These are phyloP conservation scores for Aegilops sharonensis DNA, from an alignment of 176 grass and related monocot genomes.

Conservation along the genomic window DNA sequence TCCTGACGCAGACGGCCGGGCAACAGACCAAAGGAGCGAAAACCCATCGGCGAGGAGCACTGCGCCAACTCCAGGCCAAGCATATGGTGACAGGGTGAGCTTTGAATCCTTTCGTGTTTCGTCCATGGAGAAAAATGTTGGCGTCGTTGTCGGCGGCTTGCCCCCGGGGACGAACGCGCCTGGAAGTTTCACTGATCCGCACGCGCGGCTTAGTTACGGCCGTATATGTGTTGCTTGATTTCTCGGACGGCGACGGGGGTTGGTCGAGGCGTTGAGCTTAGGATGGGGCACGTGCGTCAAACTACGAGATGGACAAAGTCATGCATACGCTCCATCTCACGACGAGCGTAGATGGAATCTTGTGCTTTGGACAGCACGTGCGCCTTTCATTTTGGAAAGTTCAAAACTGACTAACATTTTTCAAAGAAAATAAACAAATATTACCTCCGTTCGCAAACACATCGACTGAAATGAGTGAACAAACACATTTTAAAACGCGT, in stretches of 20 bases:
- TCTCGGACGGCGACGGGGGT: not conserved
- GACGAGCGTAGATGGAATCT: not conserved
- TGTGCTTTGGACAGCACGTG: not conserved
- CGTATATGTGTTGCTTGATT: not conserved
- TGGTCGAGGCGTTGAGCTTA: not conserved
- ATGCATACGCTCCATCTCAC: not conserved
- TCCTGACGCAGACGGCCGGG: not conserved
- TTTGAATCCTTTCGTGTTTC: not conserved
- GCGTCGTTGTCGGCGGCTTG: not conserved
- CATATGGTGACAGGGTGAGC: not conserved
- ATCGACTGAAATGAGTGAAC: too few species aligned
- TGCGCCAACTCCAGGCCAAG: too few species aligned
- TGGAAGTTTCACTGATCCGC: not conserved
- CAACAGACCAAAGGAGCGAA: not conserved
- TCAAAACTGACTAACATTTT: not conserved
- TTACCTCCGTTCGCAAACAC: too few species aligned
- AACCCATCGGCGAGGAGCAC: not conserved
- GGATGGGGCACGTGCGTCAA: slow-evolving; percentile 5
- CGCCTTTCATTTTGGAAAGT: not conserved
- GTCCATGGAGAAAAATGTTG: not conserved
- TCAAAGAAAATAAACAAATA: too few species aligned
- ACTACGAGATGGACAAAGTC: not conserved
- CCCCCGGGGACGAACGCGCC: not conserved
- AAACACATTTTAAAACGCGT: too few species aligned
- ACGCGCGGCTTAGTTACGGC: not conserved